Evolutionary conservation across 2,329 filamentous ascomycete genomes (phyloP).

Genomic region (Arthrocladium fulminans): DNA sequence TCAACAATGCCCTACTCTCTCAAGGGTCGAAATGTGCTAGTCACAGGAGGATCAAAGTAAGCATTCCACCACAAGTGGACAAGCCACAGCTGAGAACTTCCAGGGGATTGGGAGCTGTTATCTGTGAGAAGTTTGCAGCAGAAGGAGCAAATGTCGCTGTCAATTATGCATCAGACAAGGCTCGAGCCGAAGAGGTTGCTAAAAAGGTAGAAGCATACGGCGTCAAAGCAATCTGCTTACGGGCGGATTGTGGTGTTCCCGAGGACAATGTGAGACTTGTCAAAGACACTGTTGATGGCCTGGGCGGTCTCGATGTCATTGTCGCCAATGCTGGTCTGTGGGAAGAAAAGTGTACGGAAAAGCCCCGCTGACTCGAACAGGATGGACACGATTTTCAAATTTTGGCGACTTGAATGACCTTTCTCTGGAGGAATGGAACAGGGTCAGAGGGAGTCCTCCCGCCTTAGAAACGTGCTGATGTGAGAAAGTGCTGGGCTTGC

Average conservation of each 20-base stretch:
- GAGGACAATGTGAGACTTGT: slow-evolving; percentile 53
- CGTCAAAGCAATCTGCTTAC: slow-evolving; percentile 47
- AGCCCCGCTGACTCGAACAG: slow-evolving; percentile 23
- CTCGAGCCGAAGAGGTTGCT: slow-evolving; percentile 52
- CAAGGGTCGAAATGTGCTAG: slow-evolving; percentile 52
- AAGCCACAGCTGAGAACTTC: slow-evolving; percentile 7
- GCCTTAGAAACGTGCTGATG: slow-evolving; percentile 6
- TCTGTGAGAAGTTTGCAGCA: slow-evolving; percentile 57
- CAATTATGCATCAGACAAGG: slow-evolving; percentile 59
- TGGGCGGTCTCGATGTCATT: slow-evolving; percentile 66
- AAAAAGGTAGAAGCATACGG: slow-evolving; percentile 46
- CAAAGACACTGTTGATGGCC: slow-evolving; percentile 46
- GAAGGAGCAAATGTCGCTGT: slow-evolving; percentile 62
- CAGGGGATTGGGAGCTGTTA: slow-evolving; percentile 63
- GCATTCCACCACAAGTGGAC: slow-evolving; percentile 16
- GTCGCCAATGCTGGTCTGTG: slow-evolving; percentile 60
- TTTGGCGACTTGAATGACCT: slow-evolving; percentile 52
- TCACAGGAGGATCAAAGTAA: slow-evolving; percentile 57
- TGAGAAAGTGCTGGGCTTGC: slow-evolving; percentile 48
- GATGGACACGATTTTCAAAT: slow-evolving; percentile 52
- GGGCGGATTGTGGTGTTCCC: slow-evolving; percentile 57
- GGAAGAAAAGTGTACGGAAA: slow-evolving; percentile 26
- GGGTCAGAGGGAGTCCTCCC: slow-evolving; percentile 30
- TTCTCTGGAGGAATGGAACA: slow-evolving; percentile 55
- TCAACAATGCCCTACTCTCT: slow-evolving; percentile 57